Base-by-base conservation (phyloP, 345 rosid genomes). In the Gossypium raimondii region DNA sequence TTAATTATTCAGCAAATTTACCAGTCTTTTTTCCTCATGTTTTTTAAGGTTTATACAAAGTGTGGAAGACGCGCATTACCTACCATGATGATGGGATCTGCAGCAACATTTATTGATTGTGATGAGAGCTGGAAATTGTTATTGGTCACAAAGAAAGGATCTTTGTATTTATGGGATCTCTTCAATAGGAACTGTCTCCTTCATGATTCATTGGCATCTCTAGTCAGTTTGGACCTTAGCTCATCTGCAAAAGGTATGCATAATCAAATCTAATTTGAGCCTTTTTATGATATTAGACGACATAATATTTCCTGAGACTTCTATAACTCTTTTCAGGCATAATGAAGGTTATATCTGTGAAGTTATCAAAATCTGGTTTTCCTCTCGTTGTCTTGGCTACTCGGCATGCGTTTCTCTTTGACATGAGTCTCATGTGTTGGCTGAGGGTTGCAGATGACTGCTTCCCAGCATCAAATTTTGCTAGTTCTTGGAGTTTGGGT, bases 1-100 rank as follows among this genome's bases (percentile, higher is more conserved):
- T 51, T n/a, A 47, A 24, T 58, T 18, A 44, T 61, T 61, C 24
- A 16, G 51, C 47, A 22, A 53, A 34, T 68, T 11, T 44, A 17
- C 18, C 24, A 18, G 29, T 34, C n/a, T 44, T n/a, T 69, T 69
- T 53, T 67, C 17, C 65, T 75, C 57, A 6, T 75, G 29, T 70
- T 79, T 76, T 80, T 41, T 62, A 82, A 94, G 98, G 86, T 95
- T 75, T 96, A 93, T 83, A 90, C 99, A 6, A 93, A 90, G 83
- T 91, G 90, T 51, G 99, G 99, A 68, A 88, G 99, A 79, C 98
- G 98, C 25, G 92, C 90, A 51, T 84, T 96, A 94, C 99, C 99
- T 13, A 80, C 94, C 41, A 89, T 96, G 97, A 92, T 93, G 94
- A 82, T 85, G 88, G 99, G 97, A 80, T 93, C 98, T 66, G 92